Evolutionary conservation across 768 basidiomycete species (phyloP).

Genomic region (Dentipellis fragilis): DNA sequence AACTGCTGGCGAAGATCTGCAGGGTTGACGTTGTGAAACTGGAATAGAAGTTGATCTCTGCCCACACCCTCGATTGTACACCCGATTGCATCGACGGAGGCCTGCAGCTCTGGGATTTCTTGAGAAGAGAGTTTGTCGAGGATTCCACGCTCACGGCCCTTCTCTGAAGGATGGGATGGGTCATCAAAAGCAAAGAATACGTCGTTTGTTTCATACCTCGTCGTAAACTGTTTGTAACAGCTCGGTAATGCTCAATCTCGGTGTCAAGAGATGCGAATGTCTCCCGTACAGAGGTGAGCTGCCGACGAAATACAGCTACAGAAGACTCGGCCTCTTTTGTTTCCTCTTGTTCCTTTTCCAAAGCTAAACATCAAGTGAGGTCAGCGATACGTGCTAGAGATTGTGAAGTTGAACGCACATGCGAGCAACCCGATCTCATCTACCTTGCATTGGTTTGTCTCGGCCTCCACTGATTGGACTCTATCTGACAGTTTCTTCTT

Average conservation of each 20-base stretch:
- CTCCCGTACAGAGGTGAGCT: conserved; percentile 55
- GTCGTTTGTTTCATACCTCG: conserved; percentile 38
- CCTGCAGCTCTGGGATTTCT: conserved; percentile 43
- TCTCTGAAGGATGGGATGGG: conserved; percentile 34
- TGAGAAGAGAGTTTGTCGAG: conserved; percentile 44
- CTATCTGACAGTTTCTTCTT: conserved; percentile 57
- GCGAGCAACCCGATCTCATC: conserved; percentile 71
- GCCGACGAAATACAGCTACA: conserved; percentile 51
- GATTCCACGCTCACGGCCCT: conserved; percentile 50
- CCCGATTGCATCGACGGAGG: conserved; percentile 45
- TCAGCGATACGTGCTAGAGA: background rate
- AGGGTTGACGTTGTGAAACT: conserved; percentile 59
- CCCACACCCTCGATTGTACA: conserved; percentile 75
- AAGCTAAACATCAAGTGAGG: conserved; percentile 26
- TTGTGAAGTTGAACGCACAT: conserved; percentile 35
- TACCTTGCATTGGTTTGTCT: conserved; percentile 68
- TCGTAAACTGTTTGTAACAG: conserved; percentile 46
- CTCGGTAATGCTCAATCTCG: conserved; percentile 68
- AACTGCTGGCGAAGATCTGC: conserved; percentile 25
- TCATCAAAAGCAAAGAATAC: background rate
- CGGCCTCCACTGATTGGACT: conserved; percentile 49
- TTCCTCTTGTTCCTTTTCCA: conserved; percentile 66
- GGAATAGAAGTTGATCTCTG: conserved; percentile 59
- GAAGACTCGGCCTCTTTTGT: conserved; percentile 58
- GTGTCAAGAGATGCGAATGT: conserved; percentile 45